Conservation (phyloP, 495 filamentous ascomycete species). For the Venustampulla echinocandica region DNA sequence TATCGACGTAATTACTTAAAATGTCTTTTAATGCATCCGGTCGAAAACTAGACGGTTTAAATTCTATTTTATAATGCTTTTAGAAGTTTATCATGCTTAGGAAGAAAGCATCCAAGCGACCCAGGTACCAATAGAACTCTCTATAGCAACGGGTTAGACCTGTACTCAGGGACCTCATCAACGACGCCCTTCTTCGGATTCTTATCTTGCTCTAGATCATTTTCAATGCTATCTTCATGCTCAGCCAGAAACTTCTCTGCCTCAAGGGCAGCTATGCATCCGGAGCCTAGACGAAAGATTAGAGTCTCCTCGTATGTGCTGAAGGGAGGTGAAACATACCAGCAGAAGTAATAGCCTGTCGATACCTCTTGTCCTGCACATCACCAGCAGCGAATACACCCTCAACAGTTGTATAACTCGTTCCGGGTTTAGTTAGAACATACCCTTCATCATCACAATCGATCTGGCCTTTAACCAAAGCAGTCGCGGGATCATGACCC, state of each 20-base stretch:
- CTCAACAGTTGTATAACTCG: conserved; percentile 76
- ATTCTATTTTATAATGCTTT: too few relatives aligned
- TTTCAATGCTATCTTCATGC: conserved; percentile 46
- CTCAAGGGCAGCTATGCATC: conserved; percentile 90
- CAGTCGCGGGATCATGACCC: conserved; percentile 90
- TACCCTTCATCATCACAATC: conserved; percentile 83
- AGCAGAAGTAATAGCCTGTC: conserved; percentile 95
- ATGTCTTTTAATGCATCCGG: too few relatives aligned
- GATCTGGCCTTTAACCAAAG: conserved; percentile 77
- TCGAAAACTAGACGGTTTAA: too few relatives aligned
- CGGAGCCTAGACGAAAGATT: conserved; percentile 80
- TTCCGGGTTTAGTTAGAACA: conserved; percentile 80
- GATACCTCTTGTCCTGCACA: conserved; percentile 96
- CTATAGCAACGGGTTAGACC: conserved; percentile 55
- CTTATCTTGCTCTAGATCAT: conserved; percentile 25
- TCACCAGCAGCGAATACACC: conserved; percentile 97
- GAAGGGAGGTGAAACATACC: conserved; percentile 47
- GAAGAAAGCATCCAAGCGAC: too few relatives aligned
- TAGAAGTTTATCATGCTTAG: too few relatives aligned
- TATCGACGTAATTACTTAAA: too few relatives aligned
- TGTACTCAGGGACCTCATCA: conserved; percentile 49
- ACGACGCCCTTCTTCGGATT: conserved; percentile 25
- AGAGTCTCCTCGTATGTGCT: too few relatives aligned
- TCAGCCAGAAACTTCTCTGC: conserved; percentile 88
- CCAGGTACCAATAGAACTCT: too few relatives aligned